Base-by-base conservation (phyloP, 2,329 filamentous ascomycete genomes). In the Stagonosporopsis vannaccii region DNA sequence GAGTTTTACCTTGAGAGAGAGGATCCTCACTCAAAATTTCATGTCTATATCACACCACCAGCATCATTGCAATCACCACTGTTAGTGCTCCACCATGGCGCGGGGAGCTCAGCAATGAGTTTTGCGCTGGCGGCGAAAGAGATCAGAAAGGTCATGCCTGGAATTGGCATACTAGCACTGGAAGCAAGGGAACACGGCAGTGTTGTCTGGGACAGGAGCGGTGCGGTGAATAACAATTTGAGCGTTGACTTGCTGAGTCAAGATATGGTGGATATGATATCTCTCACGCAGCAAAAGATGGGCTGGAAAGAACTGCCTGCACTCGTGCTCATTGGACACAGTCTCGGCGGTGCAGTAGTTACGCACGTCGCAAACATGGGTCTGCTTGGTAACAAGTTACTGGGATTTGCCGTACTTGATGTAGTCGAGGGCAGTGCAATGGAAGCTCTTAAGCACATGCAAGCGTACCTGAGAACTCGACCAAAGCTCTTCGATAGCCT, bases 401-500 rank as follows among this genome's bases (percentile, higher is more conserved):
- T 98, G 15, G 95, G 91, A 19, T 97, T 94, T 76, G 91, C 88
- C 3, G 93, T 98, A 7, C 81, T 99, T 15, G 95, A 99, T 76
- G 92, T 99, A 4, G 95, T 99, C 25, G 95, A 99, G 77, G 85
- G 95, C 11, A 96, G 91, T 0, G 95, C 95, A 30, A 94, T 99
- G 76, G 95, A 98, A 74, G 94, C 95, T 2, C 82, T 99, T 49
- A 88, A 92, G 75, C 93, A 90, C 75, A 99, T 99, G 95, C 90
- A 95, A 64, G 90, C 88, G 3, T 97, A 97, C 75, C 84, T 99
- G 19, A 88, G 90, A 1, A 92, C 89, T 4, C 85, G 95, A 20
- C 95, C 95, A 0, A 80, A 82, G 8, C 86, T 87, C 2, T 99
- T 99, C 69, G 81, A 86, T n/a, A 89, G 87, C 12, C 66, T 97